These are phyloP conservation scores for Xylaria castorea DNA, from an alignment of 495 filamentous ascomycete genomes.

Conservation along the genomic window DNA sequence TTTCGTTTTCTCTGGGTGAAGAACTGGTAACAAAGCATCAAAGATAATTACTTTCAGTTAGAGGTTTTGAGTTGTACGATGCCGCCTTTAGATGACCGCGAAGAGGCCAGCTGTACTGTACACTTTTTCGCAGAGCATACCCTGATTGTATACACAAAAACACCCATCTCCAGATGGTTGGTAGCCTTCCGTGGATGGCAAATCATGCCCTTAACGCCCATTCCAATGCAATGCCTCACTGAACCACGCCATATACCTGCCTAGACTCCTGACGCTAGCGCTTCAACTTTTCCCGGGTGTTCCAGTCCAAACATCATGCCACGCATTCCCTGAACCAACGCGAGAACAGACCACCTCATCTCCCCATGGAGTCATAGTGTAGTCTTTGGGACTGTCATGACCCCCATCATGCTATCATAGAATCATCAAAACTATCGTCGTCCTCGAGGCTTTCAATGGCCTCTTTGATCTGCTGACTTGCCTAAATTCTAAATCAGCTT, in stretches of 20 bases:
- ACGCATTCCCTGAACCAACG: slow-evolving; percentile 23
- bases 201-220: slow-evolving; percentile 26
- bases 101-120: slow-evolving; percentile 24
- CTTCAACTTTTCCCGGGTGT: slow-evolving; percentile 4
- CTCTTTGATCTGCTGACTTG: slow-evolving; percentile 88
- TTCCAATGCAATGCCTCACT: slow-evolving; percentile 24
- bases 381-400: slow-evolving; percentile 24
- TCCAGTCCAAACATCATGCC: slow-evolving; percentile 20
- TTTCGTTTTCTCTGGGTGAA: neutral
- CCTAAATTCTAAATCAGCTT: slow-evolving; percentile 60
- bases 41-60: slow-evolving; percentile 7
- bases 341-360: slow-evolving; percentile 5
- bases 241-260: slow-evolving; percentile 17
- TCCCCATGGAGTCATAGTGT: slow-evolving; percentile 13
- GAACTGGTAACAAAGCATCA: neutral
- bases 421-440: slow-evolving; percentile 78
- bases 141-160: slow-evolving; percentile 30
- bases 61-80: slow-evolving; percentile 6
- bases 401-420: slow-evolving; percentile 54
- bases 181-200: slow-evolving; percentile 24
- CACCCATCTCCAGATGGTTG: slow-evolving; percentile 21
- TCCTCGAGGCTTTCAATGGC: slow-evolving; percentile 90
- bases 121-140: slow-evolving; percentile 24
- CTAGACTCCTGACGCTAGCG: slow-evolving; percentile 27
- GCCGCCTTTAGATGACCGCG: slow-evolving; percentile 2